These are phyloP conservation scores for Penicillium riverlandense DNA, from an alignment of 495 filamentous ascomycete species.

Conservation along the genomic window DNA sequence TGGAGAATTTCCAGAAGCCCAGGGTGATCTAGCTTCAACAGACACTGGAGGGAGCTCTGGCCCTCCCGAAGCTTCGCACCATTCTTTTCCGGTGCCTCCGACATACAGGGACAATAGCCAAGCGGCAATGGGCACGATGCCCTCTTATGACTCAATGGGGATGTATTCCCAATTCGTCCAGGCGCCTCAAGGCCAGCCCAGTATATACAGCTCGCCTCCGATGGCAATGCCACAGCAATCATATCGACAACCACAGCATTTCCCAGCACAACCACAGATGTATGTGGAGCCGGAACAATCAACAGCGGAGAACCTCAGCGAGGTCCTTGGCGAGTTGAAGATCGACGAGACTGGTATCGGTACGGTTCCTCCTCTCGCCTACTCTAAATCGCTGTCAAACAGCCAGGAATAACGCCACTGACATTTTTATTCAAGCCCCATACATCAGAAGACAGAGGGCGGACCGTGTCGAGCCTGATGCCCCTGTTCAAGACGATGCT, in stretches of 20 bases:
- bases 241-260: slow-evolving; percentile 44
- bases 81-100: slow-evolving; percentile 24
- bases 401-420: not conserved
- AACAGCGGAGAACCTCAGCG: slow-evolving; percentile 63
- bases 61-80: slow-evolving; percentile 19
- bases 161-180: slow-evolving; percentile 29
- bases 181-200: slow-evolving; percentile 53
- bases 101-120: slow-evolving; percentile 21
- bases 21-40: slow-evolving; percentile 17
- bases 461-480: slow-evolving; percentile 54
- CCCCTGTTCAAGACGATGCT: slow-evolving; percentile 68
- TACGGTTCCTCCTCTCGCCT: slow-evolving; percentile 40
- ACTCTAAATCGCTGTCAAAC: not conserved
- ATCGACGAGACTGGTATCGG: slow-evolving; percentile 86
- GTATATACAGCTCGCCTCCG: slow-evolving; percentile 65
- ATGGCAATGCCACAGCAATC: slow-evolving; percentile 26
- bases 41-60: slow-evolving; percentile 15
- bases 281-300: slow-evolving; percentile 54
- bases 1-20: slow-evolving; percentile 50
- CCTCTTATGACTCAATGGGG: slow-evolving; percentile 29
- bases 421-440: slow-evolving; percentile 49
- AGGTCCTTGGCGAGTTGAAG: slow-evolving; percentile 75
- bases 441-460: slow-evolving; percentile 77
- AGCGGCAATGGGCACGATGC: slow-evolving; percentile 14
- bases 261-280: slow-evolving; percentile 44